Conservation (phyloP, 148 eudicot genomes). For the Rhododendron mucronatum region DNA sequence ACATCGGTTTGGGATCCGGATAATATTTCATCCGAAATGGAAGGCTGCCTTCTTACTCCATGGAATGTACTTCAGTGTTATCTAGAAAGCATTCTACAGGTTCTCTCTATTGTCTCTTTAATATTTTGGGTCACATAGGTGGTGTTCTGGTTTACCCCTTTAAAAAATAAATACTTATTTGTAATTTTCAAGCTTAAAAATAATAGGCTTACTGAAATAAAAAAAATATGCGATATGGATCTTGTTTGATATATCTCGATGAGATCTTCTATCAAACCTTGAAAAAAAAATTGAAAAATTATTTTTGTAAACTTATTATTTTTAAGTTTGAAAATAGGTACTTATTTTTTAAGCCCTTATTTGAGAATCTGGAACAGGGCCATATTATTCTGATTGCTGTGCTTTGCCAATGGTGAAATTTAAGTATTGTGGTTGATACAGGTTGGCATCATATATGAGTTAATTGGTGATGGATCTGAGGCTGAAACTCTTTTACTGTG, state of each 20-base stretch:
- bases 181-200: too few species aligned
- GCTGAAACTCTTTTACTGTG: slow-evolving; percentile 68
- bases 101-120: slow-evolving; percentile 15
- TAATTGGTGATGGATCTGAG: slow-evolving; percentile 74
- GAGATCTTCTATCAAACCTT: too few species aligned
- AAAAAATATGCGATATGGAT: too few species aligned
- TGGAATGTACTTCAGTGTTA: slow-evolving; percentile 90
- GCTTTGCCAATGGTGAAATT: background rate
- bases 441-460: slow-evolving; percentile 76
- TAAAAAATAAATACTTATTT: too few species aligned
- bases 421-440: slow-evolving; percentile 12
- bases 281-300: too few species aligned
- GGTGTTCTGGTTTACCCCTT: too few species aligned
- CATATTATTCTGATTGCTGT: background rate
- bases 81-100: slow-evolving; percentile 96
- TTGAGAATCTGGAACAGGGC: too few species aligned
- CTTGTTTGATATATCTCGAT: too few species aligned
- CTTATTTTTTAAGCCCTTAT: too few species aligned
- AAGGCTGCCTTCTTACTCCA: slow-evolving; percentile 60
- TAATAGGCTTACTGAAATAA: too few species aligned
- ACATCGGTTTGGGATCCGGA: slow-evolving; percentile 38
- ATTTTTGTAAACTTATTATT: too few species aligned
- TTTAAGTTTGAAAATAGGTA: too few species aligned
- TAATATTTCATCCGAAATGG: slow-evolving; percentile 28
- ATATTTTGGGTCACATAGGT: background rate